Evolutionary conservation across 2,329 filamentous ascomycete genomes (phyloP).

Genomic region (Penicillium sp.): DNA sequence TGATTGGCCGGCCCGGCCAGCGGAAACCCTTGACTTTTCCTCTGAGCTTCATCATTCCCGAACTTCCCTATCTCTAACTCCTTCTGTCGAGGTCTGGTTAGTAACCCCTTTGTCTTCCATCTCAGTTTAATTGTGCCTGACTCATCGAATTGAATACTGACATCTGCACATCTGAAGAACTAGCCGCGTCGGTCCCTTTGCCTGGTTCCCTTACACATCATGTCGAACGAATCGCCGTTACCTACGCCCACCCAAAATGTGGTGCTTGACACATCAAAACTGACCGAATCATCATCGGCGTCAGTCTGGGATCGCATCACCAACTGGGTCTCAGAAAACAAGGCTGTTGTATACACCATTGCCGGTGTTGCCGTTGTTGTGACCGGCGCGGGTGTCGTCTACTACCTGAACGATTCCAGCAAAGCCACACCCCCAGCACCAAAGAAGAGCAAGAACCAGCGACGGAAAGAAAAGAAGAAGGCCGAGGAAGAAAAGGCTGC

Average conservation of each 20-base stretch:
- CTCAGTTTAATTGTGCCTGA: constrained; percentile 2
- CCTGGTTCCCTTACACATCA: constrained; percentile 31
- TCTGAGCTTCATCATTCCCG: constrained; percentile 24
- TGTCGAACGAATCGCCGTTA: constrained; percentile 40
- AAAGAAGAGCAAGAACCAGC: constrained; percentile 84
- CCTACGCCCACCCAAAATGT: constrained; percentile 36
- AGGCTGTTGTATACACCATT: constrained; percentile 92
- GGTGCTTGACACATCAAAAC: constrained; percentile 39
- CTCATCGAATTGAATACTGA: constrained; percentile 8
- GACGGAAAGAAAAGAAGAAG: constrained; percentile 67
- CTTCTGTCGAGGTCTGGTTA: constrained; percentile 25
- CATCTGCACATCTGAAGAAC: neutral
- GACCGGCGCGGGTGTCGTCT: constrained; percentile 85
- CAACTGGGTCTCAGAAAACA: constrained; percentile 92
- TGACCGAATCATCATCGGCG: constrained; percentile 53
- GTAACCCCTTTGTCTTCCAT: constrained; percentile 3
- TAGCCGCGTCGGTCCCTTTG: constrained; percentile 18
- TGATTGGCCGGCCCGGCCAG: constrained; percentile 30
- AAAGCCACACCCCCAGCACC: constrained; percentile 40
- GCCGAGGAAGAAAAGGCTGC: constrained; percentile 52
- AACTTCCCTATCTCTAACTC: constrained; percentile 27
- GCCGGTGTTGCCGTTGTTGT: constrained; percentile 91
- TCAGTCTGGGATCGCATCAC: constrained; percentile 87
- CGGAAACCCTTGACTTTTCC: constrained; percentile 37
- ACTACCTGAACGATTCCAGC: constrained; percentile 69